Evolutionary conservation across 768 basidiomycete species (phyloP).

Genomic region (Hydnum rufescens): DNA sequence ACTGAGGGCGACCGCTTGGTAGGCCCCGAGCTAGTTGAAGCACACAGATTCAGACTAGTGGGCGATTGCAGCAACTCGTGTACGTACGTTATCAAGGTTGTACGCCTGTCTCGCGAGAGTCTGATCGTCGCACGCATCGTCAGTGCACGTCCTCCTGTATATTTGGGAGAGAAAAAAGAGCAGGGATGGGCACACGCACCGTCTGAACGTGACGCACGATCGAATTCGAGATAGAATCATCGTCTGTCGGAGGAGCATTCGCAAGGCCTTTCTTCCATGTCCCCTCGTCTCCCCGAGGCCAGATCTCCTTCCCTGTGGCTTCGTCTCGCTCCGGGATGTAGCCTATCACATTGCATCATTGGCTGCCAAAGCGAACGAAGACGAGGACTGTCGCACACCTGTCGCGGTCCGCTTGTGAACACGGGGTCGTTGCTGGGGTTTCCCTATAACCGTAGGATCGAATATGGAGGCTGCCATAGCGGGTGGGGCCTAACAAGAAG

Average conservation of each 20-base stretch:
- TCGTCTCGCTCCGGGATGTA: conserved; percentile 61
- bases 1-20: conserved; percentile 78
- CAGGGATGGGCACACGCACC: not conserved
- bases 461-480: conserved; percentile 12
- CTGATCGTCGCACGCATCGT: not conserved
- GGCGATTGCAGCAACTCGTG: not conserved
- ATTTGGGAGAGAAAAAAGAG: not conserved
- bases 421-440: conserved; percentile 22
- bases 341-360: conserved; percentile 29
- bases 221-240: conserved; percentile 43
- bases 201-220: conserved; percentile 74
- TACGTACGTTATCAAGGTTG: conserved; percentile 41
- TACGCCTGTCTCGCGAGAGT: conserved; percentile 80
- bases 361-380: not conserved
- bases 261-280: conserved; percentile 12
- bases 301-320: conserved; percentile 51
- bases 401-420: conserved; percentile 45
- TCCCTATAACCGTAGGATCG: conserved; percentile 47
- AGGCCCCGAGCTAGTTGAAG: conserved; percentile 44
- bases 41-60: not conserved
- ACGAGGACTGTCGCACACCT: conserved; percentile 14
- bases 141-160: not conserved
- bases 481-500: too few relatives aligned
- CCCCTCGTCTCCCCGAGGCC: conserved; percentile 57
- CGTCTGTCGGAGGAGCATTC: conserved; percentile 23